Evolutionary conservation across 164 flowering plant species (phyloP), one percentile per base, ranked within the genome.

Genomic region (Liquidambar formosana): DNA sequence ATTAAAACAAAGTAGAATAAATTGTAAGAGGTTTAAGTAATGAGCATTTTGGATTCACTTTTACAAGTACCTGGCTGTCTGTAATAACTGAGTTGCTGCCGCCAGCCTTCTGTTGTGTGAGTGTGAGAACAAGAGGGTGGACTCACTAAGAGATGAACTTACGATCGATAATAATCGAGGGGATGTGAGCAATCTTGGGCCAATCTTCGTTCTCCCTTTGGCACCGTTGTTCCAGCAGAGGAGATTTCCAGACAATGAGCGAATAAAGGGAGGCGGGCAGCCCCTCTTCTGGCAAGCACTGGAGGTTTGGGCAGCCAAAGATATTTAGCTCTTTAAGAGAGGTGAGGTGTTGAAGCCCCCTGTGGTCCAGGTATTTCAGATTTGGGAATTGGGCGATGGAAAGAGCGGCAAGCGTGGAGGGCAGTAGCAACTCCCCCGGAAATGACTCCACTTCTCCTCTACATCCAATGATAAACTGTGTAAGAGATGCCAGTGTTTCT

Each of bases 351-450:
- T 63, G 70, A 63, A 73, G 57, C 58, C 68, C 71, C 21, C 16
- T 67, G 1, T 44, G 16, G 26, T 73, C 43, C 63, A 73, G 41
- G 43, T 10, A 19, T 26, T 56, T 56, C 9, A 73, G 71, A 21
- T 56, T 57, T 46, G 15, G 23, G 19, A 73, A 19, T 8, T 12
- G 9, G 4, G 0, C 0, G 18, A 73, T 61, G 0, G 13, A 0
- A 19, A 73, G 71, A 18, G 19, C 15, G 16, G 21, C 46, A 15
- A 67, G 67, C 27, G 57, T 12, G 19, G 67, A n/a, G 26, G 71
- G 71, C 57, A 67, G 49, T 13, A 73, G 43, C 18, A n/a, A 16
- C 47, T 67, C 67, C 21, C 69, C 73, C 0, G 69, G 75, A 43
- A 73, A 68, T 10, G 71, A 47, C 57, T 68, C 6, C 41, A 33